Evolutionary conservation across 768 basidiomycete species (phyloP), one percentile per base, ranked within the genome.

Genomic region (Russula ochroleuca): DNA sequence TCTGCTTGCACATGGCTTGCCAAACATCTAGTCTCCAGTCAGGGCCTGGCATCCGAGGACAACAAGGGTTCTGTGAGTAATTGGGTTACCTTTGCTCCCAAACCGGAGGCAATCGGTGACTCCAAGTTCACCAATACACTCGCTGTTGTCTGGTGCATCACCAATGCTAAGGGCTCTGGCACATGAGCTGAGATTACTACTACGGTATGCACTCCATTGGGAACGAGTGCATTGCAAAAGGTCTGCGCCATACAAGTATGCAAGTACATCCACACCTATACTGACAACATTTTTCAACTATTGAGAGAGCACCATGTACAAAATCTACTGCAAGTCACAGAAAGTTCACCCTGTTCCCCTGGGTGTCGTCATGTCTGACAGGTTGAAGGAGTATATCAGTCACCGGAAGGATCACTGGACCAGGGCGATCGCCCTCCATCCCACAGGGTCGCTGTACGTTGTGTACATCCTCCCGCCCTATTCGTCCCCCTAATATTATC

Each of bases 141-240:
- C 14, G 78, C 93, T 60, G 81, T 92, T 38, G 83, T 93, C 14
- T 92, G 91, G 92, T 91, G 71, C 4, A 80, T 70, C 8, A 21
- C n/a, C n/a, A n/a, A 67, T 33, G 33, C 25, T 28, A 8, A 14
- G 55, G n/a, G 51, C 41, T n/a, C 1, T 3, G 6, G 11, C 8
- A 25, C 28, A 4, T 23, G 59, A 19, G 9, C 53, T 58, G 51
- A 66, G 21, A 41, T 25, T 3, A 23, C n/a, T 59, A 45, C 64
- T n/a, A n/a, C n/a, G 92, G 94, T 11, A 98, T 97, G 0, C 98
- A 99, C 75, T 92, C 92, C 0, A 93, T 98, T 54, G 97, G 97
- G 45, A 99, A 99, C 73, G 97, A 99, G 74, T 85, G 97, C 25
- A 90, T 98, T 47, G 94, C 96, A 43, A 97, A 98, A 83, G 94